phyloP scores from a whole-genome alignment of 805 yeast genomes.

The Candida verbasci region DNA sequence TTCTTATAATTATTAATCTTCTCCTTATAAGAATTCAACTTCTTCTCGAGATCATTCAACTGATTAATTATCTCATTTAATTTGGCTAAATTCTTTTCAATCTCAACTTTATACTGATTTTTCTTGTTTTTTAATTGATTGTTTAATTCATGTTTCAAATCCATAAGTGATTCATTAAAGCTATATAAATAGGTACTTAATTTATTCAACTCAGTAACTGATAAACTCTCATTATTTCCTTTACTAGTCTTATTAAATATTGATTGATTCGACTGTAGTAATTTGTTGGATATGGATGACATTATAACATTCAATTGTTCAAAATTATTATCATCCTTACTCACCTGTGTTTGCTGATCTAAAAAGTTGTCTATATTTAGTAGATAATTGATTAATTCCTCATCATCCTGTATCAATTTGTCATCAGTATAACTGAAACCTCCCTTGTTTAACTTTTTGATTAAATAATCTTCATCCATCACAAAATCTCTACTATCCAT shows the following conservation, averaged over 20 bases:
- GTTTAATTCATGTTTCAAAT: slow-evolving; percentile 16
- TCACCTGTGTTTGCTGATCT: slow-evolving; percentile 8
- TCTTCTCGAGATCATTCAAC: slow-evolving; percentile 21
- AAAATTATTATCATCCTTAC: slow-evolving; percentile 9
- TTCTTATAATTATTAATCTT: slow-evolving; percentile 22
- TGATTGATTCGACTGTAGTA: slow-evolving; percentile 1
- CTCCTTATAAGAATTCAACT: slow-evolving; percentile 20
- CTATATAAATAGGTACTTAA: slow-evolving; percentile 16
- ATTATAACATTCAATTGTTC: slow-evolving; percentile 8
- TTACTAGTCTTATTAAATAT: not conserved
- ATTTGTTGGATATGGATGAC: slow-evolving; percentile 5
- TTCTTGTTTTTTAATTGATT: slow-evolving; percentile 15
- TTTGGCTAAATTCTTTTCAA: slow-evolving; percentile 22
- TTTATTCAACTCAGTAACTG: slow-evolving; percentile 12
- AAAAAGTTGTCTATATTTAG: slow-evolving; percentile 23
- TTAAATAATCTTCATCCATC: slow-evolving; percentile 8
- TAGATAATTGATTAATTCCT: slow-evolving; percentile 23
- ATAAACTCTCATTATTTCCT: not conserved
- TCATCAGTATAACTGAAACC: slow-evolving; percentile 15
- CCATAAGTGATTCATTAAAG: slow-evolving; percentile 16
- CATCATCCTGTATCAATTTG: slow-evolving; percentile 18
- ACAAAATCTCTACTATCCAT: not conserved
- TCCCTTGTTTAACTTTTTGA: slow-evolving; percentile 14
- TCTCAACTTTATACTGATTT: slow-evolving; percentile 19
- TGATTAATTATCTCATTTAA: slow-evolving; percentile 23